Conservation (phyloP, 345 rosid genomes). For the Corymbia maculata region DNA sequence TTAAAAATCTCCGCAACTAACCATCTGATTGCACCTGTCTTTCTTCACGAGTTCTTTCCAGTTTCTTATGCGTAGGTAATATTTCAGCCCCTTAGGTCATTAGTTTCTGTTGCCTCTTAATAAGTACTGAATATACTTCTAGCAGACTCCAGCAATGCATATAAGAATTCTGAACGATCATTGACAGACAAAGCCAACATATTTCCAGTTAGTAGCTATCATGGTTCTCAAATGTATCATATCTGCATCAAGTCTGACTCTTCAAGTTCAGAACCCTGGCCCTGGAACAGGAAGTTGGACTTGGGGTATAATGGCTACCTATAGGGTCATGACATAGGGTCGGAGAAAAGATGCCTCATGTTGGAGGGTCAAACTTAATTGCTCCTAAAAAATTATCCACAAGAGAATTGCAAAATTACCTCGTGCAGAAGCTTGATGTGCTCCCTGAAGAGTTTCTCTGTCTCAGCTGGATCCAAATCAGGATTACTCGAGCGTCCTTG, state of each 20-base stretch:
- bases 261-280: background rate
- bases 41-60: background rate
- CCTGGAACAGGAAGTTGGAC: background rate
- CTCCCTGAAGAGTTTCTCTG: constrained; percentile 89
- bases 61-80: background rate
- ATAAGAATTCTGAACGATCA: background rate
- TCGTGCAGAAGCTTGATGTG: constrained; percentile 70
- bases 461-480: constrained; percentile 70
- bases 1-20: background rate
- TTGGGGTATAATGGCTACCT: background rate
- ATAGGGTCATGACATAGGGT: background rate
- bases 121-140: background rate
- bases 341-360: background rate
- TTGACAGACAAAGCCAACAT: background rate
- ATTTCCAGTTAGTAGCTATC: background rate
- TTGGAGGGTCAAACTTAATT: background rate
- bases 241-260: background rate
- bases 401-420: constrained; percentile 29
- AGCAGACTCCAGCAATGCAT: background rate
- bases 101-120: background rate
- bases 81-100: background rate
- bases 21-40: background rate
- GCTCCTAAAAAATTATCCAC: background rate
- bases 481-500: constrained; percentile 79
- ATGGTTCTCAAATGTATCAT: background rate